Evolutionary conservation across 2,329 filamentous ascomycete species (phyloP).

Genomic region (Botryotinia calthae): DNA sequence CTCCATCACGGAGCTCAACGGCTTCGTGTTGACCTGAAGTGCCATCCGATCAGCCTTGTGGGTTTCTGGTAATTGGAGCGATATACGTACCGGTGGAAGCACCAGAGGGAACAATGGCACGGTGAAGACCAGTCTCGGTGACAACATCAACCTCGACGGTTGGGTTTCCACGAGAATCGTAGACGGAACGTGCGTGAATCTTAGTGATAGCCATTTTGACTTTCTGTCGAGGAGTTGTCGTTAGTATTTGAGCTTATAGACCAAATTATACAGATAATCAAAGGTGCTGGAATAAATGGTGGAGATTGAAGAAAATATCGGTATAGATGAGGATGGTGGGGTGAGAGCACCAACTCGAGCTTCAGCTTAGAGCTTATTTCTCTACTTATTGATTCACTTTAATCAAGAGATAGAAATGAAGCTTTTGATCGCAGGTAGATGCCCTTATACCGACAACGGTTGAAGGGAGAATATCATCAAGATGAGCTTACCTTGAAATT

Average conservation of each 20-base stretch:
- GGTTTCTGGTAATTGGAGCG: constrained; percentile 23
- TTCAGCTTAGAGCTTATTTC: constrained; percentile 14
- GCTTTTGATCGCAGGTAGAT: background rate
- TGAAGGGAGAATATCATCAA: background rate
- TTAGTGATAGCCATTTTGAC: constrained; percentile 84
- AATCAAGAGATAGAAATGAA: constrained; percentile 6
- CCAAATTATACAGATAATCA: background rate
- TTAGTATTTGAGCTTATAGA: background rate
- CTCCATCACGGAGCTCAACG: constrained; percentile 85
- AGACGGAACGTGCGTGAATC: constrained; percentile 91
- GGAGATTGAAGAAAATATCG: constrained; percentile 25
- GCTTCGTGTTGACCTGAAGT: constrained; percentile 79
- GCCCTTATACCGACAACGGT: background rate
- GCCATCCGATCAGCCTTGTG: constrained; percentile 28
- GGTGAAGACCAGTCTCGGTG: constrained; percentile 94
- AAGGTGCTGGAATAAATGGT: background rate
- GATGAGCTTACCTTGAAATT: constrained; percentile 5
- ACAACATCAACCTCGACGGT: constrained; percentile 98
- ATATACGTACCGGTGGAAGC: constrained; percentile 78
- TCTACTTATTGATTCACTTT: background rate
- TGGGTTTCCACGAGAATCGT: constrained; percentile 97
- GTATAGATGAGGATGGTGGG: constrained; percentile 25
- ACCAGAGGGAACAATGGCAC: constrained; percentile 94
- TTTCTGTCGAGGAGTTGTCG: constrained; percentile 30
- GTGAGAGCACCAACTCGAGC: constrained; percentile 28